Conservation (phyloP, 2,329 filamentous ascomycete genomes). For the Xylaria sp. region DNA sequence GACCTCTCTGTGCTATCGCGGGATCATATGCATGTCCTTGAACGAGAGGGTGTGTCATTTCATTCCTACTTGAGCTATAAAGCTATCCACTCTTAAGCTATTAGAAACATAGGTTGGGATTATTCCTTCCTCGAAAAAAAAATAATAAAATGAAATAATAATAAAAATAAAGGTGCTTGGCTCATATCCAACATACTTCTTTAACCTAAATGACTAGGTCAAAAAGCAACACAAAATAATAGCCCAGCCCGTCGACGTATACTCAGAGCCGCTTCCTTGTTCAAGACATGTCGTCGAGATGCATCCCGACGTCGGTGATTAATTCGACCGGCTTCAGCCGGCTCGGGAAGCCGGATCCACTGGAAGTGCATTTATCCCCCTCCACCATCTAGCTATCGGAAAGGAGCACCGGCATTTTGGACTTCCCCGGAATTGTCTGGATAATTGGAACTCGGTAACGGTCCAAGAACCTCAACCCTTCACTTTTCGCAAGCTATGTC, state of each 20-base stretch:
- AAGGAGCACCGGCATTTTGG: conserved; percentile 42
- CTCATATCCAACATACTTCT: too few relatives aligned
- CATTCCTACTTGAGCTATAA: too few relatives aligned
- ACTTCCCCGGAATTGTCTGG: conserved; percentile 1
- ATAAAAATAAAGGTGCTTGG: too few relatives aligned
- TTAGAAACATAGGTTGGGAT: too few relatives aligned
- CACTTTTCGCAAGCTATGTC: conserved; percentile 2
- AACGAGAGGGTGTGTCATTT: too few relatives aligned
- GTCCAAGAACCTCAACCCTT: conserved; percentile 1
- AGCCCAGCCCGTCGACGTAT: background rate
- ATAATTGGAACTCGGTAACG: background rate
- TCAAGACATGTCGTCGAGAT: conserved; percentile 6
- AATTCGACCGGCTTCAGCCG: conserved; percentile 33
- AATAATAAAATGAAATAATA: too few relatives aligned
- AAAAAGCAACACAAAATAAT: too few relatives aligned
- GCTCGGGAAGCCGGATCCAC: conserved; percentile 20
- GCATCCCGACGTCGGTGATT: conserved; percentile 21
- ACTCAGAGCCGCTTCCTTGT: background rate
- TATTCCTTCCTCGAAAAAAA: too few relatives aligned
- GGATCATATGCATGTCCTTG: background rate
- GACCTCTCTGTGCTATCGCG: background rate
- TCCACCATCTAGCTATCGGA: conserved; percentile 36
- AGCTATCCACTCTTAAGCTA: background rate
- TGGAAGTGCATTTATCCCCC: conserved; percentile 37
- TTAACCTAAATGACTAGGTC: background rate